Base-by-base conservation (phyloP, 257 asterid genomes). In the Pogostemon cablin region DNA sequence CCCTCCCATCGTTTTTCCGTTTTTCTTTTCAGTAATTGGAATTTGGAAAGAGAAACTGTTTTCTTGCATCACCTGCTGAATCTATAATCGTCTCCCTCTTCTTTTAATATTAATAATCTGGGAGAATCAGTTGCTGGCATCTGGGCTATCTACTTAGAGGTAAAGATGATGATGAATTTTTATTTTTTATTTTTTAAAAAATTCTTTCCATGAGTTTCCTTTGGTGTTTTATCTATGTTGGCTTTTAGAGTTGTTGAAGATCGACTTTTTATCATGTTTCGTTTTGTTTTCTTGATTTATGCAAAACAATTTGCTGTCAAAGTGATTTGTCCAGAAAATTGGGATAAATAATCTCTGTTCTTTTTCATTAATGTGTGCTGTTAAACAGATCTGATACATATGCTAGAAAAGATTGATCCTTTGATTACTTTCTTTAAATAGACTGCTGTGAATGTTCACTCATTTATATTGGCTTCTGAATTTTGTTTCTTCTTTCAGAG, bases 401-500 rank as follows among this genome's bases (percentile, higher is more conserved):
- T 65, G 32, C 7, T 52, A 64, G 63, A 40, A 15, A 17, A 62
- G 55, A 10, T 62, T 59, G 37, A 63, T 72, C 47, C 71, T 9
- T 53, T 66, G 48, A 49, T 4, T 41, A 58, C 56, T 56, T 39
- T 67, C 32, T 25, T 25, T 25, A 25, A 25, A 49, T 66, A 7
- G 48, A 11, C 25, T 65, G 69, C 37, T 59, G 15, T 53, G 54
- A 60, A 48, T 42, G 39, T 12, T 50, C 35, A 15, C 48, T 73
- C 11, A 34, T 40, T 17, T 9, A 65, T 46, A 61, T 47, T 65
- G 37, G 49, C 69, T 65, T 62, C 32, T 25, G 32, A 25, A 25
- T 25, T 43, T 74, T 48, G 49, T 77, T 79, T 48, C 82, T 56
- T 60, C 47, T 77, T 77, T 75, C 85, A 86, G 90, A 79, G 66